Evolutionary conservation across 306 rosid genomes (phyloP).

Genomic region (Citrullus colocynthis): DNA sequence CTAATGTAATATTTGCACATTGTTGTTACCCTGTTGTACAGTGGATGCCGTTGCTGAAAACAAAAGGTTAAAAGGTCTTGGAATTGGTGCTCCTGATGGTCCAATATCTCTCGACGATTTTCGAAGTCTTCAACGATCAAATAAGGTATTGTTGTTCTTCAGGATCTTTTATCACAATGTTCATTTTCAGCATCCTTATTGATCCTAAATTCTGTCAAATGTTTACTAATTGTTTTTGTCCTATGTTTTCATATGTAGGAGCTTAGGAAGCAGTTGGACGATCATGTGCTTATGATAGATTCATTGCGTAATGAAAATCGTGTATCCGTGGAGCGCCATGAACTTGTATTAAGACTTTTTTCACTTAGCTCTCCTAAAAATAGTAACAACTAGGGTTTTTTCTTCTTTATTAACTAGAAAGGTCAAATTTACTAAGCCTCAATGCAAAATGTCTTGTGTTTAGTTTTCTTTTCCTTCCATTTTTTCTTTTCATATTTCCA

Average conservation of each 20-base stretch:
- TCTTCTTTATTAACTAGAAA: too few relatives aligned
- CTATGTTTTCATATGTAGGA: slow-evolving; percentile 35
- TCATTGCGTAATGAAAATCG: slow-evolving; percentile 49
- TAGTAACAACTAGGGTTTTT: not conserved
- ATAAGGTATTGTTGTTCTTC: slow-evolving; percentile 31
- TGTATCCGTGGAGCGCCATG: slow-evolving; percentile 43
- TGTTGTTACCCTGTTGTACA: slow-evolving; percentile 16
- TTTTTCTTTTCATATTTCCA: too few relatives aligned
- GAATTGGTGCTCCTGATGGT: slow-evolving; percentile 95
- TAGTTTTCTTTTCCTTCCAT: too few relatives aligned
- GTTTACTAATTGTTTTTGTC: slow-evolving; percentile 2
- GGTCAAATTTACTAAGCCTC: too few relatives aligned
- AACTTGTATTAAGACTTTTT: slow-evolving; percentile 35
- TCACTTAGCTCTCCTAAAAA: not conserved
- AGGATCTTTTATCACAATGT: not conserved
- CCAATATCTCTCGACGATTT: slow-evolving; percentile 96
- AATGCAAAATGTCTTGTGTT: too few relatives aligned
- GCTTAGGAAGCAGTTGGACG: slow-evolving; percentile 88
- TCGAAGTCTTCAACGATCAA: slow-evolving; percentile 89
- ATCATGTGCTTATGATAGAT: slow-evolving; percentile 56
- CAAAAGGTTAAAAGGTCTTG: slow-evolving; percentile 88
- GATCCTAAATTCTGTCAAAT: not conserved
- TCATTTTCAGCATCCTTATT: not conserved
- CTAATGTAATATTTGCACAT: not conserved
- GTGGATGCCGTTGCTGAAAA: slow-evolving; percentile 52